Evolutionary conservation across 768 basidiomycete genomes (phyloP).

Genomic region (Leccinum fibrillosum): DNA sequence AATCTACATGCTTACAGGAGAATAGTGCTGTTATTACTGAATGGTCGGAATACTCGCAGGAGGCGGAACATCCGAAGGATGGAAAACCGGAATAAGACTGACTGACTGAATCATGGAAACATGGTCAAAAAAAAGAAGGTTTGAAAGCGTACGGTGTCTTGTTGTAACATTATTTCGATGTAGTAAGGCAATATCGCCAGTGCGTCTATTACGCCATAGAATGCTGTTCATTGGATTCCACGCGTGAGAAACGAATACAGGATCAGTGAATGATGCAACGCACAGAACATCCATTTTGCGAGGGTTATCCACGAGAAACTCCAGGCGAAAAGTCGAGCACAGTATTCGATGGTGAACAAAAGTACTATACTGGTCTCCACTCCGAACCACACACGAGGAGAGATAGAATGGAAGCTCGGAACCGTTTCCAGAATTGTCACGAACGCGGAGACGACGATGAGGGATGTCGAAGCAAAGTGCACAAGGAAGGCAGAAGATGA

Average conservation of each 20-base stretch:
- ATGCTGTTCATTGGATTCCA: conserved; percentile 41
- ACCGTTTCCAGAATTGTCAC: conserved; percentile 81
- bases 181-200: conserved; percentile 88
- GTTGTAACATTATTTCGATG: conserved; percentile 75
- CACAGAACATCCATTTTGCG: conserved; percentile 68
- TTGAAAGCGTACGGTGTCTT: conserved; percentile 70
- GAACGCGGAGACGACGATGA: conserved; percentile 72
- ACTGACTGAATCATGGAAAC: conserved; percentile 38
- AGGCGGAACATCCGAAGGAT: conserved; percentile 89
- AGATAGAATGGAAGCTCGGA: conserved; percentile 67
- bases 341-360: conserved; percentile 84
- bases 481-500: conserved; percentile 73
- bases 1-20: conserved; percentile 56
- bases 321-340: conserved; percentile 71
- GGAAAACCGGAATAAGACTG: conserved; percentile 85
- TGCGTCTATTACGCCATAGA: conserved; percentile 84
- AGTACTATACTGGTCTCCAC: conserved; percentile 81
- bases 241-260: background rate
- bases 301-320: conserved; percentile 61
- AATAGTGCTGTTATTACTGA: conserved; percentile 79
- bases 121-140: background rate
- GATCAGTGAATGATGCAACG: conserved; percentile 15
- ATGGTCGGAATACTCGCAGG: conserved; percentile 84
- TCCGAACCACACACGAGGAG: conserved; percentile 78
- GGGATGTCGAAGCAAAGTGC: conserved; percentile 64